Conservation (phyloP, 306 rosid genomes). For the Delonix regia region DNA sequence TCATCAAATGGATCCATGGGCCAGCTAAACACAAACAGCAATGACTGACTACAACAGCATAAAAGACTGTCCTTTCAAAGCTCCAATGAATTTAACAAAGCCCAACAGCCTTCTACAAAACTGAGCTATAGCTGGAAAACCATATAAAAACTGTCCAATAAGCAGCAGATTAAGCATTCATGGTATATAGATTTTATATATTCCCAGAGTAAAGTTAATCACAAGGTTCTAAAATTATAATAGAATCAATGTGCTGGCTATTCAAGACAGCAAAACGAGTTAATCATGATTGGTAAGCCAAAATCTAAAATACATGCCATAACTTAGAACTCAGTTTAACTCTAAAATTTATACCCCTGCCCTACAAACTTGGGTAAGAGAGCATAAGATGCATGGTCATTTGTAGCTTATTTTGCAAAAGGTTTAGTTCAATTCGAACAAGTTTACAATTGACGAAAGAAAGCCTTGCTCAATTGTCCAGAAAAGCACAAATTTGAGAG, state of each 20-base stretch:
- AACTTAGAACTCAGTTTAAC: background rate
- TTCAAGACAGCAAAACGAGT: background rate
- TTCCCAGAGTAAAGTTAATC: background rate
- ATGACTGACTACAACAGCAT: background rate
- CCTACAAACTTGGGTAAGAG: background rate
- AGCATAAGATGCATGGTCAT: background rate
- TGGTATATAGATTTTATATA: background rate
- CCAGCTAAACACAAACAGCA: conserved; percentile 1
- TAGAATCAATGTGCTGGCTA: background rate
- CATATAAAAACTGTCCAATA: conserved; percentile 5
- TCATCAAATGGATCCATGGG: conserved; percentile 75
- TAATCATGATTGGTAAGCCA: background rate
- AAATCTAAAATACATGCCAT: background rate
- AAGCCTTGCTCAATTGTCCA: too few relatives aligned
- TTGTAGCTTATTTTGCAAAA: background rate
- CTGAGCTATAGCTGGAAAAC: conserved; percentile 30
- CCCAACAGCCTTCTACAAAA: background rate
- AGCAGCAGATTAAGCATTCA: conserved; percentile 4
- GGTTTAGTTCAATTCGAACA: too few relatives aligned
- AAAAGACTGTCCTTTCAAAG: background rate
- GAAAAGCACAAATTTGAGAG: too few relatives aligned
- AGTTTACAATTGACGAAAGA: too few relatives aligned
- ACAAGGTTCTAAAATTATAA: background rate
- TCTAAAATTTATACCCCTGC: background rate
- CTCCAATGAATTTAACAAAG: background rate